Evolutionary conservation across 2,329 filamentous ascomycete species (phyloP), one percentile per base, ranked within the genome.

Genomic region (Capronia americana): DNA sequence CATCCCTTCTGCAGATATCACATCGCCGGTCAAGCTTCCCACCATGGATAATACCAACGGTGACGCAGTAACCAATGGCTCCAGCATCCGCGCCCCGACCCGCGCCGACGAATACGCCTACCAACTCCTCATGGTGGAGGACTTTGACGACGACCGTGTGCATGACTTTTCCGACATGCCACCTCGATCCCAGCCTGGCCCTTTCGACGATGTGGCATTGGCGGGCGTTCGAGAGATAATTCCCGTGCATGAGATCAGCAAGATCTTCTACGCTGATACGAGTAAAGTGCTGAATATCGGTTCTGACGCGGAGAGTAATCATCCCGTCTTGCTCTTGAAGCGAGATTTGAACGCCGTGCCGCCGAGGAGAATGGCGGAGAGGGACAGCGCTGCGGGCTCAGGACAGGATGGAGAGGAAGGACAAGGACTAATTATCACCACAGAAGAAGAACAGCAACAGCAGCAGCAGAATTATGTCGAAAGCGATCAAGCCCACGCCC

Each of bases 191-290:
- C 83, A 85, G 57, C 86, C 86, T 6, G 82, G 83, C 1, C 80
- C 80, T 0, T 91, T 86, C 69, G 88, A 89, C 69, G 88, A 86
- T 55, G 82, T 92, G 34, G 68, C 76, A 3, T 77, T 82, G 12
- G 89, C 90, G 14, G 90, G 90, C 1, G 85, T 91, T 30, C 82
- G 89, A 55, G 88, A 91, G 70, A 81, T 86, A 44, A 79, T 92
- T 17, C 90, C 90, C 1, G 86, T 92, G 23, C 88, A 92, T 74
- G 86, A 92, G 73, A 86, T 97, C 4, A 91, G 92, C 5, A 97
- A 96, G 75, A 92, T 97, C 34, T 96, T 97, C 78, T 97, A 97
- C 74, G 92, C 93, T 0, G 92, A 96, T 71, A 96, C 92, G 0
- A 93, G 93, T 20, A 92, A 92, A 72, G 92, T 97, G 10, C 82